These are phyloP conservation scores for Stephanodiscus triporus DNA, from an alignment of 108 stramenopile genomes.

Conservation along the genomic window DNA sequence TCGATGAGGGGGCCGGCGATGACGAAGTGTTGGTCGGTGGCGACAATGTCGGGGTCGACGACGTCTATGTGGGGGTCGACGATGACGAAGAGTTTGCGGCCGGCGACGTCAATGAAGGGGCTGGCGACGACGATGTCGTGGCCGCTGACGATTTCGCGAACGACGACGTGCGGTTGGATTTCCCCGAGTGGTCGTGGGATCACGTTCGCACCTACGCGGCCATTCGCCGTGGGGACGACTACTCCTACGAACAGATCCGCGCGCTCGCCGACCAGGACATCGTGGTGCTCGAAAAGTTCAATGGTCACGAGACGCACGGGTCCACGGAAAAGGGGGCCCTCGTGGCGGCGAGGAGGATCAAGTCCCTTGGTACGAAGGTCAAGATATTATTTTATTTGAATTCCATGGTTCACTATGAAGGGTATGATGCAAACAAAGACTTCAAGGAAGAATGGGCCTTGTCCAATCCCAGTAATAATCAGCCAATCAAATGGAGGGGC, in stretches of 20 bases:
- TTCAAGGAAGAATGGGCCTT: conserved; percentile 34
- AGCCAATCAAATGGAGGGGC: conserved; percentile 19
- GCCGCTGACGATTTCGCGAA: neutral
- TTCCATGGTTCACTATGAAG: conserved; percentile 44
- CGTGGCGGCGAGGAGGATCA: conserved; percentile 36
- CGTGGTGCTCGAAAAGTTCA: conserved; percentile 44
- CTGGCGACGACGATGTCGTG: neutral
- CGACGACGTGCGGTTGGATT: conserved; percentile 9
- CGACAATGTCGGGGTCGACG: neutral
- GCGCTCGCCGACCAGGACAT: conserved; percentile 36
- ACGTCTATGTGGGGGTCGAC: neutral
- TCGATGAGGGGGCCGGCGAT: neutral
- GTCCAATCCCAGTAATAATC: conserved; percentile 6
- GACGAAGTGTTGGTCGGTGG: neutral
- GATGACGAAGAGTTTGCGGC: neutral
- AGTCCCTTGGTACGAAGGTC: conserved; percentile 29
- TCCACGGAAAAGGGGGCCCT: conserved; percentile 34
- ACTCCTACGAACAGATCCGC: conserved; percentile 28
- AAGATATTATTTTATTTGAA: conserved; percentile 49
- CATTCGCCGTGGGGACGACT: conserved; percentile 28
- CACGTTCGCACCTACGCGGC: conserved; percentile 36
- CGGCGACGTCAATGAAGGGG: neutral
- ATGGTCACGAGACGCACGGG: conserved; percentile 31
- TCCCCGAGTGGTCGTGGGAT: conserved; percentile 42
- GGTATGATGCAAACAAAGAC: conserved; percentile 30